Evolutionary conservation across 164 flowering plant species (phyloP), one percentile per base, ranked within the genome.

Genomic region (Hamamelis virginiana): DNA sequence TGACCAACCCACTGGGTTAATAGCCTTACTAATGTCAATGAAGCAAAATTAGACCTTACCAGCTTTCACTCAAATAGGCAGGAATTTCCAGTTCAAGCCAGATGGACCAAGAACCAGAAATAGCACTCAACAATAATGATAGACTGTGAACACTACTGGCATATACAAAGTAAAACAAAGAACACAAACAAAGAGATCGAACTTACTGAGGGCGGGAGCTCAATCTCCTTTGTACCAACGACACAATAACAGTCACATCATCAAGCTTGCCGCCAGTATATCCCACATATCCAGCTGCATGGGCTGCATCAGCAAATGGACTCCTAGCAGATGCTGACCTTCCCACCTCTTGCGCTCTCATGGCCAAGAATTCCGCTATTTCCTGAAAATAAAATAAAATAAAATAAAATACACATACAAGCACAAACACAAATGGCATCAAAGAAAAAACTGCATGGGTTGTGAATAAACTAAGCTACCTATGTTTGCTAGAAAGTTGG

Each of bases 271-370:
- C 96, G 28, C 97, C 97, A 9, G 76, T 79, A 67, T 75, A 88
- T 65, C 86, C 80, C 13, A 70, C 65, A 72, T 87, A 91, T 1
- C 98, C 98, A n/a, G 91, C 91, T 59, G 91, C 91, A 44, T 84
- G 80, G 44, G 94, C 95, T 50, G 87, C 87, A 81, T 93, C 97
- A 3, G 97, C 86, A 75, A 91, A 93, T 45, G 97, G 96, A 68
- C 86, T 91, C 67, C 89, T 81, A 14, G 70, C 74, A 62, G 74
- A 73, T 53, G 69, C 19, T 58, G 86, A 89, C 43, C 46, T 73
- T 53, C 95, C 92, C 43, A 86, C 80, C 64, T 85, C 89, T 68
- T 88, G 91, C 41, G 91, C 92, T 70, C 77, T 85, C 44, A 1
- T 69, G 6, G 89, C 94, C 72, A 91, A 70, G 0, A 79, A 15